These are phyloP conservation scores for Erodium texanum DNA, from an alignment of 441 rosid genomes.

Conservation along the genomic window DNA sequence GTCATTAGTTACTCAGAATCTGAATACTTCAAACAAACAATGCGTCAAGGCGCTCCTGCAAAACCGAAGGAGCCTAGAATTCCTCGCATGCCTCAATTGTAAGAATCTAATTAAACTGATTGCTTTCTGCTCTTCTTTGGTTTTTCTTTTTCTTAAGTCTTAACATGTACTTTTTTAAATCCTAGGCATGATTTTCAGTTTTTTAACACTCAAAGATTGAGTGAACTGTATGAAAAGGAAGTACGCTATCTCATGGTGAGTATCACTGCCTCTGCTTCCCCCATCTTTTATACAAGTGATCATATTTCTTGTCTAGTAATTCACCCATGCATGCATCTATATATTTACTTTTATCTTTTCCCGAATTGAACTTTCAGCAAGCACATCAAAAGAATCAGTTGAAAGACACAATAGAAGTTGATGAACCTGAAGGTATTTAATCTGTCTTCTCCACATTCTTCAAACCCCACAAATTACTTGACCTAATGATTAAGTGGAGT, in stretches of 20 bases:
- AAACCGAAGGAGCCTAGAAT: constrained; percentile 98
- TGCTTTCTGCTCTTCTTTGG: constrained; percentile 4
- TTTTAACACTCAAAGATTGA: constrained; percentile 89
- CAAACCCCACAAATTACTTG: neutral
- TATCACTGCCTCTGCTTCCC: constrained; percentile 5
- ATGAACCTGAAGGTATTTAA: constrained; percentile 84
- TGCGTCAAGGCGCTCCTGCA: constrained; percentile 94
- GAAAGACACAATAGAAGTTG: constrained; percentile 88
- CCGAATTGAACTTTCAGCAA: constrained; percentile 45
- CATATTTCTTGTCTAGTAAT: neutral
- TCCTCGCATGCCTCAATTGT: constrained; percentile 99
- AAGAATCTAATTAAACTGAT: constrained; percentile 24
- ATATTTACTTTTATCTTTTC: constrained; percentile 8
- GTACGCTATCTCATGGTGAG: constrained; percentile 95
- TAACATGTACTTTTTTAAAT: constrained; percentile 16
- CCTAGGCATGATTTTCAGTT: constrained; percentile 95
- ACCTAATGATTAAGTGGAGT: constrained; percentile 7
- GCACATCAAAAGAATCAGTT: constrained; percentile 87
- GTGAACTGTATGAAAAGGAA: constrained; percentile 94
- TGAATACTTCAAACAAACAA: constrained; percentile 91
- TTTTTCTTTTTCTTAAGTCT: constrained; percentile 11
- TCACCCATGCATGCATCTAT: neutral
- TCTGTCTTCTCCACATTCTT: constrained; percentile 7
- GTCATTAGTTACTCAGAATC: constrained; percentile 82
- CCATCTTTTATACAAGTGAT: neutral